A percentile compares a stretch with the other conserved stretches of the same genome.
These are phyloP conservation scores for Claviceps fusiformis DNA, from an alignment of 2,329 filamentous ascomycete species.

Conservation along the genomic window DNA sequence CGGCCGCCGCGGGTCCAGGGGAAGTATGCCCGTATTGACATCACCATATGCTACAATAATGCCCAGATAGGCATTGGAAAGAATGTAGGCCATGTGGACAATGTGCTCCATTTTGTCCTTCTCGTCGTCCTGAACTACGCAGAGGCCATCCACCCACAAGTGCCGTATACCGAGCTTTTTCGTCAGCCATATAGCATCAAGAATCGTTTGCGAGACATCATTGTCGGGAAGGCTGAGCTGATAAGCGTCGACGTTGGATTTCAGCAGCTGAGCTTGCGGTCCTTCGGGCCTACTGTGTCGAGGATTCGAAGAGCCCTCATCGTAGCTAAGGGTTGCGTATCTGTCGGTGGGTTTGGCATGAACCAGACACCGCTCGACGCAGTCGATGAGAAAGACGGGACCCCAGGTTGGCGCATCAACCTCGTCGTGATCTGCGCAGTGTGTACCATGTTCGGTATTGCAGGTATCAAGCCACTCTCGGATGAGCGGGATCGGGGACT, in stretches of 20 bases:
- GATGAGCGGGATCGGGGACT: slow-evolving; percentile 24
- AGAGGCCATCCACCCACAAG: slow-evolving; percentile 33
- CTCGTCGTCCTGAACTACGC: slow-evolving; percentile 31
- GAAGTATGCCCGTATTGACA: slow-evolving; percentile 23
- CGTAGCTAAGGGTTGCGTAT: slow-evolving; percentile 33
- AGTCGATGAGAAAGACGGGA: slow-evolving; percentile 28
- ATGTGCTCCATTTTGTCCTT: slow-evolving; percentile 26
- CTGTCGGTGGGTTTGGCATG: slow-evolving; percentile 24
- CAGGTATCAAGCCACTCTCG: slow-evolving; percentile 31
- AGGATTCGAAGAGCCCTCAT: slow-evolving; percentile 21
- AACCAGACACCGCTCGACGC: slow-evolving; percentile 25
- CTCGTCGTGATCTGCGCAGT: slow-evolving; percentile 21
- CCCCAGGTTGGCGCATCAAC: slow-evolving; percentile 20
- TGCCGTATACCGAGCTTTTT: slow-evolving; percentile 28
- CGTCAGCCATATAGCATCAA: slow-evolving; percentile 31
- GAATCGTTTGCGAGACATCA: slow-evolving; percentile 26
- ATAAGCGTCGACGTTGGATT: slow-evolving; percentile 23
- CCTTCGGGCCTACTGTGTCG: slow-evolving; percentile 15
- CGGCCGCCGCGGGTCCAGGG: slow-evolving; percentile 22
- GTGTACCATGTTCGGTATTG: slow-evolving; percentile 26
- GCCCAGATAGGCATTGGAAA: slow-evolving; percentile 30
- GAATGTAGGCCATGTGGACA: slow-evolving; percentile 31
- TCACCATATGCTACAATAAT: slow-evolving; percentile 29
- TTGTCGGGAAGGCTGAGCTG: slow-evolving; percentile 22
- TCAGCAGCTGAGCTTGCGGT: slow-evolving; percentile 18